phyloP scores from a whole-genome alignment of 1,284 basidiomycete genomes.

The Amylostereum areolatum region DNA sequence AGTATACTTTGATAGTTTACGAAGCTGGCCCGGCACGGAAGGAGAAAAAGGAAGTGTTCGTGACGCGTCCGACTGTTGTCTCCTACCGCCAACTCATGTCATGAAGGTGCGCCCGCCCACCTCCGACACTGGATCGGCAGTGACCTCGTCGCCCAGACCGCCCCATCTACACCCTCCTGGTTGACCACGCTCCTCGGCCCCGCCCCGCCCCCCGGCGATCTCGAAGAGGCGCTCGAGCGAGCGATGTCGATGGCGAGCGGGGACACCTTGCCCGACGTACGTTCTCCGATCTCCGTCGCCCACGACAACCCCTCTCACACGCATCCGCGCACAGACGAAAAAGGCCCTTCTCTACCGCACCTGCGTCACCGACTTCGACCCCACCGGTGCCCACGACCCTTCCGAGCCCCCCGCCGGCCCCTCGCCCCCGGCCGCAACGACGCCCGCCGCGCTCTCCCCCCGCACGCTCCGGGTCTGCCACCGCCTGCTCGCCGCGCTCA shows the following conservation, averaged over 20 bases:
- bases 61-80: too few relatives aligned
- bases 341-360: conserved; percentile 58
- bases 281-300: neutral
- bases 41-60: too few relatives aligned
- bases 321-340: conserved; percentile 36
- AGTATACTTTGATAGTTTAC: too few relatives aligned
- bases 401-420: conserved; percentile 17
- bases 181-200: too few relatives aligned
- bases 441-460: conserved; percentile 14
- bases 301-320: neutral
- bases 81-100: too few relatives aligned
- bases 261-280: conserved; percentile 34
- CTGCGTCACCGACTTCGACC: conserved; percentile 48
- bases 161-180: too few relatives aligned
- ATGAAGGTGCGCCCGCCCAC: too few relatives aligned
- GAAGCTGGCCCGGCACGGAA: too few relatives aligned
- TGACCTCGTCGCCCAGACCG: too few relatives aligned
- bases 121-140: too few relatives aligned
- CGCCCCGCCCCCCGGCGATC: conserved; percentile 14
- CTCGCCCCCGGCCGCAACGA: neutral
- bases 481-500: conserved; percentile 30
- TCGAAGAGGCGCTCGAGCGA: conserved; percentile 46
- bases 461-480: conserved; percentile 22
- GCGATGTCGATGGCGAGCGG: conserved; percentile 30
- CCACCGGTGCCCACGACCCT: conserved; percentile 12